Evolutionary conservation across 768 basidiomycete genomes (phyloP).

Genomic region (Rhizopogon roseolus): DNA sequence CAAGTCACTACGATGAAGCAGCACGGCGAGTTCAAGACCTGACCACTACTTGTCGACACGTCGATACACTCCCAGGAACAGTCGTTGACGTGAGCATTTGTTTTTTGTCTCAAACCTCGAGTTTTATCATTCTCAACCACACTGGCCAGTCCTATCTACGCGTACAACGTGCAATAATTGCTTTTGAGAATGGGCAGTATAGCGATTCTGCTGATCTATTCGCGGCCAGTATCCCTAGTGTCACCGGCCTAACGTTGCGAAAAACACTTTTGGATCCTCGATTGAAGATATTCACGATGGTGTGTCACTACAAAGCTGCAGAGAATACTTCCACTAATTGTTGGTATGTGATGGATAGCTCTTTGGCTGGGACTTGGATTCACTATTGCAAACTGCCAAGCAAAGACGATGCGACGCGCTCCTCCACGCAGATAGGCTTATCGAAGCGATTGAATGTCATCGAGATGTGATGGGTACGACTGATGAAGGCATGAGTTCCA

Average conservation of each 20-base stretch:
- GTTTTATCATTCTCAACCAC: not conserved
- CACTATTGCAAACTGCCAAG: not conserved
- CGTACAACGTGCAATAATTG: not conserved
- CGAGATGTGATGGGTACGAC: not conserved
- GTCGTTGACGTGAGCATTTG: not conserved
- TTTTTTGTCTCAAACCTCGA: not conserved
- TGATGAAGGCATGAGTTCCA: not conserved
- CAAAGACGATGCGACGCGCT: not conserved
- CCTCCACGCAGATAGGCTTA: not conserved
- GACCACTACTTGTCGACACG: not conserved
- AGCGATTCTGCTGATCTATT: not conserved
- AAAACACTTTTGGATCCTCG: not conserved
- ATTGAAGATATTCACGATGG: not conserved
- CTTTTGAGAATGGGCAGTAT: not conserved
- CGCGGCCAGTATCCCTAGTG: not conserved
- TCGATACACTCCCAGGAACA: not conserved
- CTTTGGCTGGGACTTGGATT: not conserved
- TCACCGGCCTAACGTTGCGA: not conserved
- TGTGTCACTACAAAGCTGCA: not conserved
- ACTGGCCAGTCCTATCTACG: not conserved
- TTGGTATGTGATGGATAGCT: not conserved
- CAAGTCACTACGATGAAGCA: not conserved
- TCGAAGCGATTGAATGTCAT: not conserved
- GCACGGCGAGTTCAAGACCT: not conserved
- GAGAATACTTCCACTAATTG: not conserved